Base-by-base conservation (phyloP, 306 rosid genomes). In the Quercus gilva region DNA sequence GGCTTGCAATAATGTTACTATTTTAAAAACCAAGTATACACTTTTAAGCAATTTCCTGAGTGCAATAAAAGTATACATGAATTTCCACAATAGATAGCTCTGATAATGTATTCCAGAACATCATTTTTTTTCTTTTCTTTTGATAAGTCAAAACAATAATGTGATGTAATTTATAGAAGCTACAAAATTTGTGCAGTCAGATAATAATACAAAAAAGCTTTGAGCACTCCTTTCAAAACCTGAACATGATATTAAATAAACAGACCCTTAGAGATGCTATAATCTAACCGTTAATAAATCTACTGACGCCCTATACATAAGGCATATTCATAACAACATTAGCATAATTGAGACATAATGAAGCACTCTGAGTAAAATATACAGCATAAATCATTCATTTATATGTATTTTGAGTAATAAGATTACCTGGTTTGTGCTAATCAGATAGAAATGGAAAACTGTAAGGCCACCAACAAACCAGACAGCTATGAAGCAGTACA, bases 401-500 rank as follows among this genome's bases (percentile, higher is more conserved):
- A 21, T 15, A 35, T 31, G 75, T 63, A 81, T 61, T 69, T 69
- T 51, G 75, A 37, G 72, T 67, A 78, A 78, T 64, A 82, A 82
- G 77, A 55, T 83, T 73, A 92, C 99, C 99, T 95, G 98, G 84
- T 93, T 95, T 82, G 93, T 90, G 76, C 92, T 85, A 33, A 93
- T 82, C 77, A 95, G 94, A 85, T 90, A 91, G 83, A 87, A 88
- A 89, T 95, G 99, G 91, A 95, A 95, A 53, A 87, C 77, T 43
- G 97, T 85, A 65, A 95, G 99, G 86, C 99, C 99, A 60, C 98
- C 99, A 71, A 95, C 99, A 70, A 95, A 95, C 99, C 98, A 93
- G 75, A 91, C 87, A 41, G 93, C 91, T 11, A 93, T 53, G 80
- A 93, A 95, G 91, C 98, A 90, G 83, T 93, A 93, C 25, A 80